These are phyloP conservation scores for Arachnopeziza araneosa DNA, from an alignment of 2,329 filamentous ascomycete genomes.

Conservation along the genomic window DNA sequence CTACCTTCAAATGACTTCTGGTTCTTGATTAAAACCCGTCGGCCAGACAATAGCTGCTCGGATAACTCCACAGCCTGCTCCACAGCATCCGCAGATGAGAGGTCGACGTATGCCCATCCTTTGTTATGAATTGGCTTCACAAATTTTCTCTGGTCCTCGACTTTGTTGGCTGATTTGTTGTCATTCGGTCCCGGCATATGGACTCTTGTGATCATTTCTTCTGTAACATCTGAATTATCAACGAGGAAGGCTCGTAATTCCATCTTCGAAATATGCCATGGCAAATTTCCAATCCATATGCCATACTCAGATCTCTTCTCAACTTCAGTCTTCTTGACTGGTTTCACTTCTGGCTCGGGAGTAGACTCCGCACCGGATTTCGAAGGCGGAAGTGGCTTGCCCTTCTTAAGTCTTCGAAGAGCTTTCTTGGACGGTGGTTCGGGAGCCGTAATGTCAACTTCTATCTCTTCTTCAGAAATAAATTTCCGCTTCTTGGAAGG, in stretches of 20 bases:
- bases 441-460: conserved; percentile 83
- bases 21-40: conserved; percentile 89
- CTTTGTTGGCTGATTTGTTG: conserved; percentile 28
- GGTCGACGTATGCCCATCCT: conserved; percentile 96
- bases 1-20: conserved; percentile 86
- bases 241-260: conserved; percentile 78
- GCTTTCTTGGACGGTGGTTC: conserved; percentile 95
- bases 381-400: conserved; percentile 48
- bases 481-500: conserved; percentile 63
- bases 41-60: conserved; percentile 72
- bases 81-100: conserved; percentile 58
- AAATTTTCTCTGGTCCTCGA: conserved; percentile 26
- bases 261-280: conserved; percentile 71
- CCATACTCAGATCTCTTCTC: conserved; percentile 70
- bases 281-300: conserved; percentile 93
- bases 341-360: conserved; percentile 36
- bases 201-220: conserved; percentile 73
- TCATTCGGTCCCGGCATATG: conserved; percentile 46
- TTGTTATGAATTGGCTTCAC: conserved; percentile 53
- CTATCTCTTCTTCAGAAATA: conserved; percentile 61
- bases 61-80: conserved; percentile 76
- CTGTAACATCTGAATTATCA: conserved; percentile 60
- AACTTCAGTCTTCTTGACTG: conserved; percentile 34
- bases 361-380: conserved; percentile 37
- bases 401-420: conserved; percentile 83